Percentiles rank a stretch among this genome's conserved stretches.
Conservation (phyloP, 139 green algal species). For the Astrephomene gubernaculifera region DNA sequence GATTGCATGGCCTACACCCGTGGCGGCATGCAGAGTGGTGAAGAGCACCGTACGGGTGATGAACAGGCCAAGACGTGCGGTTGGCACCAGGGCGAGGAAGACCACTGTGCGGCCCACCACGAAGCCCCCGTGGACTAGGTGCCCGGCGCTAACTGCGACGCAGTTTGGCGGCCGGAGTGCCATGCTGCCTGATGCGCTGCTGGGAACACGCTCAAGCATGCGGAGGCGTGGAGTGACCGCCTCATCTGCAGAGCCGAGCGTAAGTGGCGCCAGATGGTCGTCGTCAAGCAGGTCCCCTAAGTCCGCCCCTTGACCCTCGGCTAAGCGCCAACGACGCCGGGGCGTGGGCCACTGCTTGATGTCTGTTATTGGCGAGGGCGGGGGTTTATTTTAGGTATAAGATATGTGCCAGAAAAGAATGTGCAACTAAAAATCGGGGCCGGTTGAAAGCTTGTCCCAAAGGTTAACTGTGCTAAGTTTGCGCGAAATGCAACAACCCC, state of each 20-base stretch:
- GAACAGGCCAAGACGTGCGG: not conserved
- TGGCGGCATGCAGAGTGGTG: not conserved
- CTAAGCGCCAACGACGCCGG: not conserved
- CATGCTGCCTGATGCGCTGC: not conserved
- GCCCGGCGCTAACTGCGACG: not conserved
- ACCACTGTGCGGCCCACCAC: not conserved
- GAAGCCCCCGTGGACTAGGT: not conserved
- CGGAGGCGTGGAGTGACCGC: not conserved
- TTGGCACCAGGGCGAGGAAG: not conserved
- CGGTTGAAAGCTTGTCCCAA: too few relatives aligned
- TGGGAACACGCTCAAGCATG: constrained; percentile 17
- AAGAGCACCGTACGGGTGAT: not conserved
- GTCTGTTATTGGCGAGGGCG: too few relatives aligned
- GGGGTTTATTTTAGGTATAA: too few relatives aligned
- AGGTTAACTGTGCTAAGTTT: too few relatives aligned
- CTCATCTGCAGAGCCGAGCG: not conserved
- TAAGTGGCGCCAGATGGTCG: not conserved
- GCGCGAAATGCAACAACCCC: too few relatives aligned
- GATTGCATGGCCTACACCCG: not conserved
- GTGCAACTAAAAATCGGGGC: too few relatives aligned
- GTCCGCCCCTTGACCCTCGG: not conserved
- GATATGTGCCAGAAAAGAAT: too few relatives aligned
- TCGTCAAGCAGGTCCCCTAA: constrained; percentile 13
- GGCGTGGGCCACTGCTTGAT: not conserved
- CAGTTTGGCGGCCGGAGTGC: not conserved